phyloP scores from a whole-genome alignment of 2,329 filamentous ascomycete species.

The Monosporascus ibericus region DNA sequence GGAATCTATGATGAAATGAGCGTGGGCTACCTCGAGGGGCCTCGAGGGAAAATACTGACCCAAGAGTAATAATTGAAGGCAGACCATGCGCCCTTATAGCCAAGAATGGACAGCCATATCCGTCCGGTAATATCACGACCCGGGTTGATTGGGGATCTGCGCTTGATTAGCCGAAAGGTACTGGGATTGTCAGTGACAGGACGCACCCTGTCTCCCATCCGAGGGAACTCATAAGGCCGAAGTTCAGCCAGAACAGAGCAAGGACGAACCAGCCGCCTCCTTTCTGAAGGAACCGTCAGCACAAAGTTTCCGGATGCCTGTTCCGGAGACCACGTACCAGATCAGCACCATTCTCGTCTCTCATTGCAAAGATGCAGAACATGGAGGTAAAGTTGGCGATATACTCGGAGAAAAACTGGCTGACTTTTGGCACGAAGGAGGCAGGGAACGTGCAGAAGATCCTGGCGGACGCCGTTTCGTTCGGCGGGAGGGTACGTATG shows the following conservation, averaged over 20 bases:
- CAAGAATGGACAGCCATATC: slow-evolving; percentile 59
- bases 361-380: slow-evolving; percentile 64
- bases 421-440: slow-evolving; percentile 57
- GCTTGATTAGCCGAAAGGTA: background rate
- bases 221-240: slow-evolving; percentile 66
- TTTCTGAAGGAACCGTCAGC: slow-evolving; percentile 30
- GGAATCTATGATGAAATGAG: slow-evolving; percentile 46
- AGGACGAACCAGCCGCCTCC: slow-evolving; percentile 53
- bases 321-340: slow-evolving; percentile 1
- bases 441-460: slow-evolving; percentile 72
- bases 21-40: background rate
- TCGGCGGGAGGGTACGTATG: slow-evolving; percentile 55
- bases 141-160: slow-evolving; percentile 53
- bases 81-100: slow-evolving; percentile 63
- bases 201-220: slow-evolving; percentile 72
- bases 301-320: background rate
- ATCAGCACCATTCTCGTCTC: slow-evolving; percentile 40
- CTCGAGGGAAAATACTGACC: slow-evolving; percentile 35
- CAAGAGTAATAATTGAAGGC: slow-evolving; percentile 68
- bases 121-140: slow-evolving; percentile 67
- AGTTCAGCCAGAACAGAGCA: slow-evolving; percentile 64
- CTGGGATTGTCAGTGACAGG: background rate
- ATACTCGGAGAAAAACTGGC: slow-evolving; percentile 68
- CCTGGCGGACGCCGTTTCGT: slow-evolving; percentile 55
- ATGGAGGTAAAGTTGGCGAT: slow-evolving; percentile 61